Evolutionary conservation across 31 red algal genomes (phyloP), one percentile per base, ranked within the genome.

Genomic region (Pterothamnion heteromorphum): DNA sequence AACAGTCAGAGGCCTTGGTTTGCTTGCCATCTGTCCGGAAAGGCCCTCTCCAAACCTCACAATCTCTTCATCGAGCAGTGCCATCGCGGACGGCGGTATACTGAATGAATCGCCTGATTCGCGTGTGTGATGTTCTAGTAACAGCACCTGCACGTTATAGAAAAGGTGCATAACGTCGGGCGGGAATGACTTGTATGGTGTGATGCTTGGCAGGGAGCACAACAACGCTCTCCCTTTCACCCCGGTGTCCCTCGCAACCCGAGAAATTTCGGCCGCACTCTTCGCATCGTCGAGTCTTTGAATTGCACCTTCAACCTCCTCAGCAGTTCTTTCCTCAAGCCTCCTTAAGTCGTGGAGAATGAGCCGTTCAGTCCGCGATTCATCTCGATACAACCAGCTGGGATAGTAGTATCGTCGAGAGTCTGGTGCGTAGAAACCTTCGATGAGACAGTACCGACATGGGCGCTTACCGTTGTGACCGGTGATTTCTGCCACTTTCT

Each of bases 381-480:
- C n/a, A n/a, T n/a, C n/a, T n/a, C n/a, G n/a, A n/a, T n/a, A n/a
- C n/a, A n/a, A n/a, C n/a, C n/a, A n/a, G n/a, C n/a, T n/a, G 18
- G 84, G 84, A 26, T 51, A 88, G 37, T 92, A 92, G 22, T 92
- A 92, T 9, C 39, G 38, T 21, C 44, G n/a, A 0, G 27, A 0
- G 37, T 32, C 5, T 39, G 91, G 0, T 4, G 80, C 38, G 35
- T 27, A 74, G 2, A 86, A 4, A 1, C 41, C 91, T 64, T 57
- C 1, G 2, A 92, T 64, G 0, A 37, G 0, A 84, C 78, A 92
- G 5, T 92, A 84, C 21, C 91, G 1, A 64, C 91, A 92, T 0
- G 91, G 91, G 0, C 14, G 0, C 41, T 92, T 92, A 2, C 38
- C 80, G 74, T 37, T 44, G 43, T 92, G 91, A 41, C 91, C 91